A percentile compares a stretch with the other conserved stretches of the same genome.
Evolutionary conservation across 2,329 filamentous ascomycete genomes (phyloP).

Genomic region (Orbilia brochopaga): DNA sequence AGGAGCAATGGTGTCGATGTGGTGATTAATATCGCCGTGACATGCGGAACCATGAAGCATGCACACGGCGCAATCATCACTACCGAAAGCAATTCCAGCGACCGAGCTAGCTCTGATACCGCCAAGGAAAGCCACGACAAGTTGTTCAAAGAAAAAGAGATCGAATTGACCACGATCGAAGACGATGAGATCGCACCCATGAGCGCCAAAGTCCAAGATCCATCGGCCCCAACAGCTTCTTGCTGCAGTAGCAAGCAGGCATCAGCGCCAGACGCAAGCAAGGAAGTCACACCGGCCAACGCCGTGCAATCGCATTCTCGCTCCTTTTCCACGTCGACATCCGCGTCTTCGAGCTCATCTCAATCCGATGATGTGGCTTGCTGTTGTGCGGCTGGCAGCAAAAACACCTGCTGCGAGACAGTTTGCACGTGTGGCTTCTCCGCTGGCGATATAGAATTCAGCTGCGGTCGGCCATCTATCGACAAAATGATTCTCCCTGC

Average conservation of each 20-base stretch:
- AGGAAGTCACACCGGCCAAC: conserved; percentile 12
- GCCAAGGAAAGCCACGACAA: conserved; percentile 31
- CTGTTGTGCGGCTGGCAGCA: conserved; percentile 21
- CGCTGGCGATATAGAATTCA: conserved; percentile 34
- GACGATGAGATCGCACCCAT: conserved; percentile 34
- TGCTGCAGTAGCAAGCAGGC: conserved; percentile 13
- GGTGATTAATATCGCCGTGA: conserved; percentile 37
- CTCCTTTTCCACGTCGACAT: background rate
- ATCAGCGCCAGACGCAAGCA: background rate
- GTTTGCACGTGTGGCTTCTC: conserved; percentile 48
- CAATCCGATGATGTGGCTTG: conserved; percentile 13
- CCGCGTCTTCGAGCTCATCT: background rate
- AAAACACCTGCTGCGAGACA: conserved; percentile 36
- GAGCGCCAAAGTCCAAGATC: background rate
- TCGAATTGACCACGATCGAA: background rate
- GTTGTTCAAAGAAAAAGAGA: conserved; percentile 21
- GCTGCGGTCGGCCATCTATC: conserved; percentile 33
- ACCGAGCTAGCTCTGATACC: conserved; percentile 3
- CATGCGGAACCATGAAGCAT: conserved; percentile 44
- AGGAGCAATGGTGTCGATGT: conserved; percentile 38
- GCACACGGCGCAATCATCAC: conserved; percentile 24
- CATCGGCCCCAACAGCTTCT: background rate
- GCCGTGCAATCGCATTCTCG: background rate
- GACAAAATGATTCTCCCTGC: conserved; percentile 31
- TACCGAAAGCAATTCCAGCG: conserved; percentile 5